Evolutionary conservation across 2,329 filamentous ascomycete species (phyloP).

Genomic region (Fusarium piperis): DNA sequence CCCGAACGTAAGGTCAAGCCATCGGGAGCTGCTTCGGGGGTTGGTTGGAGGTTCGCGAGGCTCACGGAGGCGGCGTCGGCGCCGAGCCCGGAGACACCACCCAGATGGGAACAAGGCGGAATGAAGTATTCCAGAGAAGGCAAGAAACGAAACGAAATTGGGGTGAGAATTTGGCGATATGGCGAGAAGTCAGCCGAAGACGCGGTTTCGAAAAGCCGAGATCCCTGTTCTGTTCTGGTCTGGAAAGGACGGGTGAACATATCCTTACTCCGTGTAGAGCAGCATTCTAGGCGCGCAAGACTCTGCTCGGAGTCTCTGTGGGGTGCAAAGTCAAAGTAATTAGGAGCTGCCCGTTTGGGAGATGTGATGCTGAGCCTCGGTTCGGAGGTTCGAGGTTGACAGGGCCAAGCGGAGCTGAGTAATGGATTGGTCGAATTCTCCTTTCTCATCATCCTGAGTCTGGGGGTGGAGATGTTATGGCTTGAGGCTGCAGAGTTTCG

Average conservation of each 20-base stretch:
- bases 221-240: background rate
- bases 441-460: constrained; percentile 7
- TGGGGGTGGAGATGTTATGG: constrained; percentile 16
- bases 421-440: constrained; percentile 2
- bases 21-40: background rate
- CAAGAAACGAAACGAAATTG: background rate
- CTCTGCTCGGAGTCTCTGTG: constrained; percentile 19
- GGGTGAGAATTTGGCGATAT: background rate
- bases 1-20: background rate
- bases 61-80: constrained; percentile 8
- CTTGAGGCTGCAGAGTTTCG: constrained; percentile 8
- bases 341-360: constrained; percentile 3
- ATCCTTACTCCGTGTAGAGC: background rate
- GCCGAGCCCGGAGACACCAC: background rate
- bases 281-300: background rate
- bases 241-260: background rate
- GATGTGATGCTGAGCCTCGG: constrained; percentile 23
- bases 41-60: constrained; percentile 5
- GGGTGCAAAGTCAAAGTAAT: constrained; percentile 21
- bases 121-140: background rate
- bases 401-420: constrained; percentile 10
- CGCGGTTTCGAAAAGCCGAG: constrained; percentile 1
- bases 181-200: background rate
- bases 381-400: constrained; percentile 9
- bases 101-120: constrained; percentile 1